Percentiles rank a stretch among this genome's conserved stretches.
phyloP scores from a whole-genome alignment of 148 eudicot genomes.

The Nyssa sinensis region DNA sequence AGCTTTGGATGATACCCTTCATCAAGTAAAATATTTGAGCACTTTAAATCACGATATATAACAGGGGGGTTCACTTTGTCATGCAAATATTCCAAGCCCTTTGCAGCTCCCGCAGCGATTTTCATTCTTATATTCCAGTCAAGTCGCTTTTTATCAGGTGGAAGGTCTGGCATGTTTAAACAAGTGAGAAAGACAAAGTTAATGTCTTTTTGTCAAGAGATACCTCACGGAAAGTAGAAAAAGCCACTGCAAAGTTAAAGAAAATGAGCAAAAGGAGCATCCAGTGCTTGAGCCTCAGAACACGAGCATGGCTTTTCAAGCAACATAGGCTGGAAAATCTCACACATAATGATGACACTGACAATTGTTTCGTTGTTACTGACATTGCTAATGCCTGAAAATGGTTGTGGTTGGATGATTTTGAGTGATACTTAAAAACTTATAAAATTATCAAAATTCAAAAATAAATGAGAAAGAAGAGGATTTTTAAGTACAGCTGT shows the following conservation, averaged over 20 bases:
- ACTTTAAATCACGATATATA: conserved; percentile 60
- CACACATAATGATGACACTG: too few relatives aligned
- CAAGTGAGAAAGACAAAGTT: background rate
- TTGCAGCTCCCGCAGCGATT: conserved; percentile 65
- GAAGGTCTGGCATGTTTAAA: conserved; percentile 32
- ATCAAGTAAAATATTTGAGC: conserved; percentile 58
- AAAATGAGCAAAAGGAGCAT: background rate
- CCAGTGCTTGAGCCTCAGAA: too few relatives aligned
- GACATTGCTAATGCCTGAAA: too few relatives aligned
- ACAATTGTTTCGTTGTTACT: too few relatives aligned
- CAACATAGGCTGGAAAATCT: too few relatives aligned
- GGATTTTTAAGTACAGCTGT: too few relatives aligned
- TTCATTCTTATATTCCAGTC: conserved; percentile 71
- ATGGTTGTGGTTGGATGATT: too few relatives aligned
- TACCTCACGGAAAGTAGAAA: background rate
- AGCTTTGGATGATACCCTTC: conserved; percentile 56
- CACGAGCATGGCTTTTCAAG: too few relatives aligned
- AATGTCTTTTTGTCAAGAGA: background rate
- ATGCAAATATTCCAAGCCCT: conserved; percentile 63
- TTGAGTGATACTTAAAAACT: too few relatives aligned
- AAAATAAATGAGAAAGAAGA: too few relatives aligned
- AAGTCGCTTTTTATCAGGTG: conserved; percentile 47
- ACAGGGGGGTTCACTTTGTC: conserved; percentile 63
- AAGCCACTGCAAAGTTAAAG: background rate
- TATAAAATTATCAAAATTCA: too few relatives aligned